Evolutionary conservation across 306 rosid genomes (phyloP).

Genomic region (Acacia crassicarpa): DNA sequence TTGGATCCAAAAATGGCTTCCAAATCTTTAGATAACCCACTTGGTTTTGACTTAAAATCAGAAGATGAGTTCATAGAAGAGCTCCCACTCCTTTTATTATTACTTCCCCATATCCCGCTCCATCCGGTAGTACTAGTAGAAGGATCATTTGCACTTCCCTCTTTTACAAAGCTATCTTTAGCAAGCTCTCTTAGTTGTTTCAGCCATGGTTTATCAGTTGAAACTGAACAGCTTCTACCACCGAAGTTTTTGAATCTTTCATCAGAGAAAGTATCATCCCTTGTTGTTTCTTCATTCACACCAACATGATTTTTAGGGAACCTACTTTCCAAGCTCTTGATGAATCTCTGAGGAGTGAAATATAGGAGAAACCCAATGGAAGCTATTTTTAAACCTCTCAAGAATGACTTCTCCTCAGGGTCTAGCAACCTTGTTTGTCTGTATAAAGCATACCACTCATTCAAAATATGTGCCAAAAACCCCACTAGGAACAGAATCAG

Average conservation of each 20-base stretch:
- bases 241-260: slow-evolving; percentile 36
- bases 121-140: slow-evolving; percentile 62
- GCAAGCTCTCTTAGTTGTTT: slow-evolving; percentile 64
- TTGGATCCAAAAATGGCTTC: slow-evolving; percentile 93
- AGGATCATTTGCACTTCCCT: slow-evolving; percentile 64
- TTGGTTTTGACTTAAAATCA: slow-evolving; percentile 62
- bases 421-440: slow-evolving; percentile 62
- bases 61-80: slow-evolving; percentile 36
- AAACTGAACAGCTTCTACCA: slow-evolving; percentile 53
- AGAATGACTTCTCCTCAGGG: slow-evolving; percentile 54
- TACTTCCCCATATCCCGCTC: slow-evolving; percentile 68
- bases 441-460: slow-evolving; percentile 81
- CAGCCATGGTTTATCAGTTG: slow-evolving; percentile 69
- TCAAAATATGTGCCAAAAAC: slow-evolving; percentile 55
- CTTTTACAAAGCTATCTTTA: slow-evolving; percentile 70
- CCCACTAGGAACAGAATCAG: slow-evolving; percentile 62
- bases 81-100: slow-evolving; percentile 65
- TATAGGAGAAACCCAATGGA: slow-evolving; percentile 56
- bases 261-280: slow-evolving; percentile 21
- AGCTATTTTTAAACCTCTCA: slow-evolving; percentile 62
- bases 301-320: slow-evolving; percentile 41
- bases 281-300: slow-evolving; percentile 29
- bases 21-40: slow-evolving; percentile 60
- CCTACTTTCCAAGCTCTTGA: slow-evolving; percentile 52
- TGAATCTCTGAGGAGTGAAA: slow-evolving; percentile 58